Percentiles rank a stretch among this genome's conserved stretches.
phyloP scores from a whole-genome alignment of 768 basidiomycete species.

The Cyclocybe cylindracea region DNA sequence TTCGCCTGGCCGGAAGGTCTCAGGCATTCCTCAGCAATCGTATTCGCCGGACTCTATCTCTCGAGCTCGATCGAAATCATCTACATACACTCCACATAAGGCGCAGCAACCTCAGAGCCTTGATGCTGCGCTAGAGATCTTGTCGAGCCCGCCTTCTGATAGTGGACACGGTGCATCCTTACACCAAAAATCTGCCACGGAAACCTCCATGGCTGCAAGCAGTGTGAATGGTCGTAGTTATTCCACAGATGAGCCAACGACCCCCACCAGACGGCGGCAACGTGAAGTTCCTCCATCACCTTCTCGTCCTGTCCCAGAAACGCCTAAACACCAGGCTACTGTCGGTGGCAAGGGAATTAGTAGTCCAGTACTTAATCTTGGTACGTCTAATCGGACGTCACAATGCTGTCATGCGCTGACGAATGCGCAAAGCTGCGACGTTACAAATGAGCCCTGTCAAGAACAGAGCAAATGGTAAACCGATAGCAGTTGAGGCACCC shows the following conservation, averaged over 20 bases:
- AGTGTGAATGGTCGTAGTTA: constrained; percentile 20
- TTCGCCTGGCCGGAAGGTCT: constrained; percentile 31
- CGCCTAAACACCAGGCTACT: constrained; percentile 39
- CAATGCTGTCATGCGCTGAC: background rate
- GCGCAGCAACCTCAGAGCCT: constrained; percentile 69
- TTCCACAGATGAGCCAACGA: constrained; percentile 24
- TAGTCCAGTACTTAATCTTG: constrained; percentile 67
- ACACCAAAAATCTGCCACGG: constrained; percentile 20
- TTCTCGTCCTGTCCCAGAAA: constrained; percentile 41
- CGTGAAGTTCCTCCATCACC: constrained; percentile 41
- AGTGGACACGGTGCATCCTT: constrained; percentile 29
- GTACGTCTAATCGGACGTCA: constrained; percentile 35
- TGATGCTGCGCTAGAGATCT: constrained; percentile 69
- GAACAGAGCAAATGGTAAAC: constrained; percentile 58
- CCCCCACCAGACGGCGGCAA: constrained; percentile 27
- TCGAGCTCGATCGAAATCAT: constrained; percentile 54
- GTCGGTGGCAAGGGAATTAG: constrained; percentile 69
- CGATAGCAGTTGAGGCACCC: constrained; percentile 57
- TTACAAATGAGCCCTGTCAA: constrained; percentile 76
- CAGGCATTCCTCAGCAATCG: constrained; percentile 21
- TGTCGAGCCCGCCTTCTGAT: constrained; percentile 48
- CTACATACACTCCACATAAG: constrained; percentile 54
- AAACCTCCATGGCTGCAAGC: constrained; percentile 22
- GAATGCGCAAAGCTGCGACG: constrained; percentile 54
- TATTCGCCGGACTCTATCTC: constrained; percentile 36